Conservation (phyloP, 768 basidiomycete species). For the Favolaschia claudopus region DNA sequence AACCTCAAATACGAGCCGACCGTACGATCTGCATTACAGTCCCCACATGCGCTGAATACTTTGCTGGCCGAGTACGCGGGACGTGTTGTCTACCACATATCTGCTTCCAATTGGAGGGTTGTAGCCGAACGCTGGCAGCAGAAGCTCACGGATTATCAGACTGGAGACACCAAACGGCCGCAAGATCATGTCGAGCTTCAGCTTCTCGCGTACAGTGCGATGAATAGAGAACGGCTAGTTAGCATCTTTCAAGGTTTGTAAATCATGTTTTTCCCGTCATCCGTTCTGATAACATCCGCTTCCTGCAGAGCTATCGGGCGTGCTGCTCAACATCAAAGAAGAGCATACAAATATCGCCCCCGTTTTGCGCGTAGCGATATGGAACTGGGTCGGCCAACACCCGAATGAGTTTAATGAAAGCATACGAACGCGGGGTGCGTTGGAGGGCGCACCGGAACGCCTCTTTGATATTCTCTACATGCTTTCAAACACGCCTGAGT, state of each 20-base stretch:
- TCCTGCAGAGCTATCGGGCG: conserved; percentile 73
- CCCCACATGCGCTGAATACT: conserved; percentile 60
- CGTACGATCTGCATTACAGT: conserved; percentile 64
- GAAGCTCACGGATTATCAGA: conserved; percentile 66
- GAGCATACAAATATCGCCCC: conserved; percentile 76
- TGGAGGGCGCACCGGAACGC: conserved; percentile 86
- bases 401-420: conserved; percentile 81
- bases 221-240: conserved; percentile 74
- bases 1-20: conserved; percentile 65
- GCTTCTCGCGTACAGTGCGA: conserved; percentile 77
- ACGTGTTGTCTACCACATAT: conserved; percentile 84
- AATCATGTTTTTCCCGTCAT: not conserved
- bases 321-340: conserved; percentile 85
- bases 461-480: conserved; percentile 81
- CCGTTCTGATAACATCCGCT: conserved; percentile 1
- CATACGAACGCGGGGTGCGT: conserved; percentile 63
- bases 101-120: conserved; percentile 86
- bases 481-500: conserved; percentile 47
- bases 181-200: conserved; percentile 80
- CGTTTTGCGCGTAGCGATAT: conserved; percentile 79
- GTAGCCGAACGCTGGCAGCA: conserved; percentile 74
- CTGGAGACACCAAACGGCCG: conserved; percentile 38
- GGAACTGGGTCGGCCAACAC: conserved; percentile 89
- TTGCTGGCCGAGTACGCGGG: conserved; percentile 78
- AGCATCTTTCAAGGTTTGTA: conserved; percentile 72